phyloP scores from a whole-genome alignment of 768 basidiomycete species.

The Auriscalpium microsporum region DNA sequence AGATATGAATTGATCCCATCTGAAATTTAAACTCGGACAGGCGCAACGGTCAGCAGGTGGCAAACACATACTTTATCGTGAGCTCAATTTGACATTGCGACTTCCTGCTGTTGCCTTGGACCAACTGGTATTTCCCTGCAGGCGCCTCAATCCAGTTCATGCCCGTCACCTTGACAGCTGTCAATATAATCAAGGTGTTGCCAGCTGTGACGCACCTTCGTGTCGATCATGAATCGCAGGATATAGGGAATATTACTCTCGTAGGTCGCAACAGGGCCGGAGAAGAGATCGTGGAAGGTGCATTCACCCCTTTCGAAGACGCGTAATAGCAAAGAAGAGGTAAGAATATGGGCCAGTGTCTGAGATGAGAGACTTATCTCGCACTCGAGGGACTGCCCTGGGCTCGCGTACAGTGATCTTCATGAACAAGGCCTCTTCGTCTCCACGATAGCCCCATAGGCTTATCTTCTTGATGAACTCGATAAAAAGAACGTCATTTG shows the following conservation, averaged over 20 bases:
- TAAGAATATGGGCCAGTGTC: not conserved
- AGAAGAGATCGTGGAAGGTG: constrained; percentile 38
- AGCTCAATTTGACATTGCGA: constrained; percentile 91
- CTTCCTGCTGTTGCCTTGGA: constrained; percentile 46
- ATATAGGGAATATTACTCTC: constrained; percentile 93
- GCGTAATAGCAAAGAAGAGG: constrained; percentile 22
- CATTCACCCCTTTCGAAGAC: constrained; percentile 49
- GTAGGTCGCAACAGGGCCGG: constrained; percentile 53
- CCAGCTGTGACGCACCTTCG: constrained; percentile 48
- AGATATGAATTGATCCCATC: constrained; percentile 81
- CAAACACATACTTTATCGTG: constrained; percentile 48
- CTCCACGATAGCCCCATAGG: constrained; percentile 85
- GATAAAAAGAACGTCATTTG: constrained; percentile 37
- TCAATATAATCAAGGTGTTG: not conserved
- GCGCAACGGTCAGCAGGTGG: not conserved
- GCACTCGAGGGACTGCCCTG: constrained; percentile 72
- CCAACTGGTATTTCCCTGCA: constrained; percentile 66
- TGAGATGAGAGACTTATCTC: constrained; percentile 64
- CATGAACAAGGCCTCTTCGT: constrained; percentile 72
- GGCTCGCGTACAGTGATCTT: constrained; percentile 74
- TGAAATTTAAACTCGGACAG: constrained; percentile 20
- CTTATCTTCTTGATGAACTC: constrained; percentile 60
- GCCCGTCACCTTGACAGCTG: constrained; percentile 63
- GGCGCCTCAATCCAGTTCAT: constrained; percentile 99
- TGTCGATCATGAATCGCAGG: constrained; percentile 97